Base-by-base conservation (phyloP, 257 asterid species). In the Anisodus tanguticus region DNA sequence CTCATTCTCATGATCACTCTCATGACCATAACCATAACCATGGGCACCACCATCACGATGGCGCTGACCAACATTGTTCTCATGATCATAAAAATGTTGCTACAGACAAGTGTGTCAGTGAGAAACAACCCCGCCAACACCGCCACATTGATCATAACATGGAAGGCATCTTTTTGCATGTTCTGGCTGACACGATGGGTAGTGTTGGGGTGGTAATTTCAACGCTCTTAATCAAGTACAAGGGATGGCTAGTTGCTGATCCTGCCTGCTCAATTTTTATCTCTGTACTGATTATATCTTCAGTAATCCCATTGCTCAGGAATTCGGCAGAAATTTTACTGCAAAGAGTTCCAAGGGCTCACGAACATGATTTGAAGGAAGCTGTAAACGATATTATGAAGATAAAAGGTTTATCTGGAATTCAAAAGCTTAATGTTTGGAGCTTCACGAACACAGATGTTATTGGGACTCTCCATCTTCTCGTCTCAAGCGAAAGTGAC, bases 111-210 rank as follows among this genome's bases (percentile, higher is more conserved):
- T 88, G 83, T 81, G 84, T 82, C 39, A 88, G 79, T 67, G 88
- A 88, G 86, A 84, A 81, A 45, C 88, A 83, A 74, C 85, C 85
- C 63, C 92, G 87, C 37, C 92, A 90, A 79, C 98, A 92, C 82
- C 99, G 89, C 87, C 99, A 97, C 87, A 91, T 93, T 41, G 98
- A 97, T 91, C 99, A 95, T 87, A 97, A 97, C 91, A 93, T 97
- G 99, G 97, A 93, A 85, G 99, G 99, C 84, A 97, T 97, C 77
- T 97, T 97, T 92, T 87, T 97, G 92, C 99, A 97, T 47, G 98
- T 97, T 57, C 84, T 97, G 87, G 99, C 98, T 11, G 99, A 97
- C 90, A 97, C 99, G 6, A 0, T 97, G 92, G 99, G 99, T 69
- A 97, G 99, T 37, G 94, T 97, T 6, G 98, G 99, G 76, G 99